Evolutionary conservation across 768 basidiomycete genomes (phyloP), one percentile per base, ranked within the genome.

Genomic region (Agrocybe chaxingu): DNA sequence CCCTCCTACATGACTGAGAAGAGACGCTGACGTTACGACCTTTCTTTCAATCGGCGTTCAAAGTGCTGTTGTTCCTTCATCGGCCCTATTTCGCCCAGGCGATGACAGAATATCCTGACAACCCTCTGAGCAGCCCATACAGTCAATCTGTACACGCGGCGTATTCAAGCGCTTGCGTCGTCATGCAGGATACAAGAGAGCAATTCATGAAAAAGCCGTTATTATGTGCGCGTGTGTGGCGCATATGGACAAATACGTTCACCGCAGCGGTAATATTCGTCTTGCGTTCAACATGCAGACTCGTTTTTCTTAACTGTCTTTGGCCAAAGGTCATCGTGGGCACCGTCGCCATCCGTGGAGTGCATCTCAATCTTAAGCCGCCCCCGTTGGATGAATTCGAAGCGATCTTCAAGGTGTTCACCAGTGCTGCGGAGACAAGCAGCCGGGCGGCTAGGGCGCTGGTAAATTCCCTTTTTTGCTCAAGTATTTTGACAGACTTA

Each of bases 61-160:
- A 51, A 82, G 80, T 80, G 59, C 67, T 81, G 9, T 55, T 84
- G 45, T 79, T 74, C 58, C 65, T 84, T 10, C 82, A 84, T 60
- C 72, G 82, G 44, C 71, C 74, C 13, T 81, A 74, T 61, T 83
- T 84, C 57, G 79, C 78, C 8, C 78, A 79, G 57, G 81, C 78
- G 4, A 69, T 84, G 63, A 63, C 71, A 2, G 75, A 78, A 49
- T 60, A 75, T 49, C 71, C 78, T 1, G 58, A 65, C 1, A 70
- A 80, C 54, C 80, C 82, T 0, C 57, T 80, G 53, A 61, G 63
- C 43, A 77, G 74, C 45, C 72, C 75, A 5, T 77, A 78, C 53
- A 66, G 72, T 24, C 71, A 73, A 32, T 84, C 81, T 7, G 78
- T 84, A 44, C 47, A 72, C 11, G 72, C 75, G 8, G 74, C 79